Percentiles rank a stretch among this genome's conserved stretches.
Evolutionary conservation across 192 early-diverging fungal species (phyloP).

Genomic region (Glomus cerebriforme): DNA sequence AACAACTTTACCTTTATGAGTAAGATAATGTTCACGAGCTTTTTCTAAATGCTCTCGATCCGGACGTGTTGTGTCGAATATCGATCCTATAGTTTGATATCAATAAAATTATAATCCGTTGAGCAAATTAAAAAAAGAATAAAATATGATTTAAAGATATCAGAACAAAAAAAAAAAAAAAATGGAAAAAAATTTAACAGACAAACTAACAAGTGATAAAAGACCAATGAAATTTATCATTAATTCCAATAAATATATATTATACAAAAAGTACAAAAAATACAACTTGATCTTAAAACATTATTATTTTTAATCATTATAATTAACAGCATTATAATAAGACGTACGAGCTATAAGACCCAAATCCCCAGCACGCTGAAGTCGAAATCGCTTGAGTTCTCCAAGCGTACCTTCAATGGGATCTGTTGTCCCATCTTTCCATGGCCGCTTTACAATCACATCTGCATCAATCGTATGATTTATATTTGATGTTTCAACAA

Average conservation of each 20-base stretch:
- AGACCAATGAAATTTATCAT: not conserved
- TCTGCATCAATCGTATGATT: constrained; percentile 19
- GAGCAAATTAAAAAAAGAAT: not conserved
- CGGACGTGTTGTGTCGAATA: not conserved
- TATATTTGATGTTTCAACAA: not conserved
- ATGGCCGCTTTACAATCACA: constrained; percentile 30
- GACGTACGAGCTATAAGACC: constrained; percentile 3
- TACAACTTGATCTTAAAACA: not conserved
- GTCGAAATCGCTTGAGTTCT: constrained; percentile 18
- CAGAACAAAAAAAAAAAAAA: not conserved
- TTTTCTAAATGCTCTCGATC: constrained; percentile 5
- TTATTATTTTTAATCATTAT: too few relatives aligned
- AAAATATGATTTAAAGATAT: not conserved
- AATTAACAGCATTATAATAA: constrained; percentile 3
- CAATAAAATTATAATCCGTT: not conserved
- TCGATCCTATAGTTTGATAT: not conserved
- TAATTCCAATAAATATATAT: not conserved
- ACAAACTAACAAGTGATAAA: not conserved
- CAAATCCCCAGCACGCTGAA: not conserved
- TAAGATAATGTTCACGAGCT: constrained; percentile 5
- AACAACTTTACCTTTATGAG: not conserved
- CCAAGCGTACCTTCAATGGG: constrained; percentile 15
- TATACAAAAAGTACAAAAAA: not conserved
- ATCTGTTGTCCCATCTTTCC: constrained; percentile 34
- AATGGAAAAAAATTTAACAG: not conserved